Base-by-base conservation (phyloP, 768 basidiomycete species). In the Leccinum subtestaceum region DNA sequence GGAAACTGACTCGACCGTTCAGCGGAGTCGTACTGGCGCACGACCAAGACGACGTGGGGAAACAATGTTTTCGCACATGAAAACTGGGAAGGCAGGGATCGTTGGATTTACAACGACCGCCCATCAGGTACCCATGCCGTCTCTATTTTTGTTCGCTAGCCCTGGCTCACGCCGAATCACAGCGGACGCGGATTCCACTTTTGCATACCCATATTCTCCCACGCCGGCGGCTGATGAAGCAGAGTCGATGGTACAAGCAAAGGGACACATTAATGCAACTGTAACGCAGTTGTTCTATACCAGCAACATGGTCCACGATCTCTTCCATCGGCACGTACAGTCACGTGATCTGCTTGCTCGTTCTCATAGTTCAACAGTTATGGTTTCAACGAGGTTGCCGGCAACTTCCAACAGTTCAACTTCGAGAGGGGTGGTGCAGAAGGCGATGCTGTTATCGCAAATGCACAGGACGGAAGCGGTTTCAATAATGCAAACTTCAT, bases 391-490 rank as follows among this genome's bases (percentile, higher is more conserved):
- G 95, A 98, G 73, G 79, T 80, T 9, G 76, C 90, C 2, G 95
- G 95, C 13, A 98, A 99, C 81, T 99, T 98, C 21, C 96, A 99
- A 75, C 93, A 95, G 67, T 84, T 92, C 81, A 98, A 98, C 84
- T 96, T 95, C 66, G 95, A 87, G 1, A 85, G 87, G 43, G 96
- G 95, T 27, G 96, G 96, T 21, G 74, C 75, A 55, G 94, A 93
- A 68, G 84, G 84, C 62, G 95, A 99, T 63, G 94, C 86, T 32
- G 92, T 99, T 58, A 93, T 97, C 60, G 85, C 91, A 55, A 96
- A 96, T 67, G 96, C 96, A 2, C 94, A 98, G 74, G 96, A 98
- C 65, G 96, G 96, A 43, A 88, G 85, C 13, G 95, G 95, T 2
- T 95, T 84, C 77, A 95, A 92, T 78, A 93, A 93, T 59, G 92